Percentiles rank a stretch among this genome's conserved stretches.
Evolutionary conservation across 208 protist genomes (phyloP).

Genomic region (Acanthamoeba royreba): DNA sequence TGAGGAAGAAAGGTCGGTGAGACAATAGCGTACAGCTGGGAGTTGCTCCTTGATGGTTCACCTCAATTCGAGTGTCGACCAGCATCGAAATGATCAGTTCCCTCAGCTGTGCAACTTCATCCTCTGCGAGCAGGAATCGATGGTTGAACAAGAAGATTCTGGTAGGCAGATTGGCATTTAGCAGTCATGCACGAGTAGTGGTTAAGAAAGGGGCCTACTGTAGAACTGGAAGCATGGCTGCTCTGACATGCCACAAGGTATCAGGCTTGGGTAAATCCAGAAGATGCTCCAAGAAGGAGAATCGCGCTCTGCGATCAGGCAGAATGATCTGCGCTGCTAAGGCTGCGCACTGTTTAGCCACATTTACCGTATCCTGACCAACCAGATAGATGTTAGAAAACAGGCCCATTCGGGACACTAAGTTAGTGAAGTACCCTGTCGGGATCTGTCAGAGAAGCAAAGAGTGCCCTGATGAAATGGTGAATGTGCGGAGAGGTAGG

Average conservation of each 20-base stretch:
- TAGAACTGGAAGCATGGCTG: not conserved
- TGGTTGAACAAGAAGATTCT: conserved; percentile 37
- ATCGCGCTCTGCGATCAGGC: not conserved
- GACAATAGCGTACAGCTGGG: not conserved
- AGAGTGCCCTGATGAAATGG: not conserved
- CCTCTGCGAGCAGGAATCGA: not conserved
- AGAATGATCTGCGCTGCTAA: not conserved
- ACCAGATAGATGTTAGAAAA: not conserved
- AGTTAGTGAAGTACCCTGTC: not conserved
- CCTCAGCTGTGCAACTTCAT: not conserved
- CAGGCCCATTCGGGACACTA: not conserved
- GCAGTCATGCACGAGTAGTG: not conserved
- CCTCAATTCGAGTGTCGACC: not conserved
- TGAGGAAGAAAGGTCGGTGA: not conserved
- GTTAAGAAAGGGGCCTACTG: not conserved
- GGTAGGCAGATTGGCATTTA: not conserved
- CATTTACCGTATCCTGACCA: not conserved
- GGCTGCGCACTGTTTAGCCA: not conserved
- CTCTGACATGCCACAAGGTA: not conserved
- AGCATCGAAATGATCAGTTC: not conserved
- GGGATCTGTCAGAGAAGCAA: not conserved
- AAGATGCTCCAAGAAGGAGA: not conserved
- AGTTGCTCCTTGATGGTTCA: not conserved
- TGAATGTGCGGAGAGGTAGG: not conserved
- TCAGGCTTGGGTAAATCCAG: not conserved